phyloP scores from a whole-genome alignment of 768 basidiomycete genomes.

The Punctularia strigosozonata region DNA sequence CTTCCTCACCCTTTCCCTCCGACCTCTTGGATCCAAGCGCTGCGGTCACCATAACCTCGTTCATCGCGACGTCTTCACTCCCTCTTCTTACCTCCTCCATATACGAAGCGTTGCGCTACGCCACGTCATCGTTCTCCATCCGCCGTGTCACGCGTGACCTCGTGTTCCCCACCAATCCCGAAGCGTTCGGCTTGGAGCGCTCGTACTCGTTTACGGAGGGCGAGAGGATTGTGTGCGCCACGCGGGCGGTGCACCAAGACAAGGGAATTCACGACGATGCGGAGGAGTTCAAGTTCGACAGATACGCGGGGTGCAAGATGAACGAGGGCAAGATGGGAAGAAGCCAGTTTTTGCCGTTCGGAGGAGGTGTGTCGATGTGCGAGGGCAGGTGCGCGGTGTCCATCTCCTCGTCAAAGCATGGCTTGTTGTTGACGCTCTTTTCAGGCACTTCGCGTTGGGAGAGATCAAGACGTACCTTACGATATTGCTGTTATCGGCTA shows the following conservation, averaged over 20 bases:
- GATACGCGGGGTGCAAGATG: slow-evolving; percentile 7
- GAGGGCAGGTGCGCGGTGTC: slow-evolving; percentile 15
- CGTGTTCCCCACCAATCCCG: slow-evolving; percentile 7
- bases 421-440: background rate
- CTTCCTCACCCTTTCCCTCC: background rate
- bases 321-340: slow-evolving; percentile 9
- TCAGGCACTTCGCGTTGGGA: slow-evolving; percentile 12
- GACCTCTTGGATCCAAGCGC: too few species aligned
- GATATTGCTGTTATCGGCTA: slow-evolving; percentile 8
- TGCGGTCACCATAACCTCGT: too few species aligned
- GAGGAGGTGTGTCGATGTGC: slow-evolving; percentile 16
- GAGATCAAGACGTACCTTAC: slow-evolving; percentile 12
- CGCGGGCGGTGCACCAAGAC: slow-evolving; percentile 9
- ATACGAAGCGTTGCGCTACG: slow-evolving; percentile 13
- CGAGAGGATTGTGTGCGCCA: slow-evolving; percentile 11
- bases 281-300: slow-evolving; percentile 5
- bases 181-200: slow-evolving; percentile 9
- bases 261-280: slow-evolving; percentile 10
- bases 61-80: slow-evolving; percentile 4
- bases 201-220: slow-evolving; percentile 8
- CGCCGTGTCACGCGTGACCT: too few species aligned
- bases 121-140: slow-evolving; percentile 10
- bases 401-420: background rate
- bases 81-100: slow-evolving; percentile 13
- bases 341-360: slow-evolving; percentile 14